Percentiles rank a stretch among this genome's conserved stretches.
phyloP scores from a whole-genome alignment of 257 asterid species.

The Solanum neorickii region DNA sequence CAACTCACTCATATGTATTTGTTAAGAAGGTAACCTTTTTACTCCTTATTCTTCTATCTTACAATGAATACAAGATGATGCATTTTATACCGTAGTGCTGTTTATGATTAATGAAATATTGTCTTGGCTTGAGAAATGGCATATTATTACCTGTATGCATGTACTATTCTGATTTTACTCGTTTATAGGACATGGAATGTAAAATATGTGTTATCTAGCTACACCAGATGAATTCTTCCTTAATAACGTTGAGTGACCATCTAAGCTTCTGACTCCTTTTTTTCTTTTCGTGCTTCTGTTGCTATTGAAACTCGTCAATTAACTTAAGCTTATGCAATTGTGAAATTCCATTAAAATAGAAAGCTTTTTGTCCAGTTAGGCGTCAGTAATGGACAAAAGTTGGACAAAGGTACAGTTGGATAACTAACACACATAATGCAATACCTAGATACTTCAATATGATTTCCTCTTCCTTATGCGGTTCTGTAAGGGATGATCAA shows the following conservation, averaged over 20 bases:
- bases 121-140: not conserved
- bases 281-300: not conserved
- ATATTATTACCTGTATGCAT: not conserved
- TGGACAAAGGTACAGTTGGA: not conserved
- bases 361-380: not conserved
- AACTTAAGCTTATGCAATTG: not conserved
- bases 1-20: not conserved
- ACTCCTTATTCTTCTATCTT: not conserved
- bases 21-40: not conserved
- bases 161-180: not conserved
- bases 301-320: not conserved
- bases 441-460: conserved; percentile 30
- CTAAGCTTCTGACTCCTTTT: not conserved
- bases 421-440: not conserved
- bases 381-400: not conserved
- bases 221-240: not conserved
- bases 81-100: not conserved
- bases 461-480: conserved; percentile 49
- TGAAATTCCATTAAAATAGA: not conserved
- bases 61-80: not conserved
- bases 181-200: not conserved
- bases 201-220: not conserved
- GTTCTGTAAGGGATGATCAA: not conserved
- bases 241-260: not conserved
- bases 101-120: not conserved